These are phyloP conservation scores for Camelina sativa DNA, from an alignment of 345 rosid species.

Conservation along the genomic window DNA sequence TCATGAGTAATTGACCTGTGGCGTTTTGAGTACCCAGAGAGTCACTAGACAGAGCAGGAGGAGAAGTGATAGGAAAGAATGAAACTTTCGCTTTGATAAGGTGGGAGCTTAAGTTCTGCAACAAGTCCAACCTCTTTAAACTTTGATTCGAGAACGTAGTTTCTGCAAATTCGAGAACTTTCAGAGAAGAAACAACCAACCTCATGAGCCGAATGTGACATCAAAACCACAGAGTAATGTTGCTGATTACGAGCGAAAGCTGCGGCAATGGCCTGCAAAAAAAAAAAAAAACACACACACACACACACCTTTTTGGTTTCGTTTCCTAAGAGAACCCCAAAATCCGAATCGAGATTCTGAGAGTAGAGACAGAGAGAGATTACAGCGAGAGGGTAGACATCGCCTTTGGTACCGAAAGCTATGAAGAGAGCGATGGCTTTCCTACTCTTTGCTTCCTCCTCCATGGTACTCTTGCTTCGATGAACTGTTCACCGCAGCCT, in stretches of 20 bases:
- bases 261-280: slow-evolving; percentile 73
- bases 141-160: not conserved
- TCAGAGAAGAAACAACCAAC: slow-evolving; percentile 40
- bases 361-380: not conserved
- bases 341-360: not conserved
- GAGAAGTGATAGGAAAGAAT: slow-evolving; percentile 58
- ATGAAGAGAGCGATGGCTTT: slow-evolving; percentile 68
- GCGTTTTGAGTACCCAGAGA: slow-evolving; percentile 29
- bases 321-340: slow-evolving; percentile 12
- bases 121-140: not conserved
- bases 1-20: slow-evolving; percentile 44
- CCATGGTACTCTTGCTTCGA: slow-evolving; percentile 34
- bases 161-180: slow-evolving; percentile 24
- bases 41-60: slow-evolving; percentile 63
- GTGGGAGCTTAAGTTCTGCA: slow-evolving; percentile 62
- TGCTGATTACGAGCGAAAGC: slow-evolving; percentile 69
- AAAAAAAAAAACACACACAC: not conserved
- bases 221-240: slow-evolving; percentile 59
- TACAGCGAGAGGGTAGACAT: slow-evolving; percentile 82
- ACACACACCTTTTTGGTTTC: not conserved
- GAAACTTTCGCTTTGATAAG: slow-evolving; percentile 54
- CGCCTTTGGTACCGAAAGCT: slow-evolving; percentile 91
- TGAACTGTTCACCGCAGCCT: slow-evolving; percentile 18
- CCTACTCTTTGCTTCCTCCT: slow-evolving; percentile 45
- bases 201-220: slow-evolving; percentile 82